Base-by-base conservation (phyloP, 257 asterid species). In the Nicotiana knightiana region DNA sequence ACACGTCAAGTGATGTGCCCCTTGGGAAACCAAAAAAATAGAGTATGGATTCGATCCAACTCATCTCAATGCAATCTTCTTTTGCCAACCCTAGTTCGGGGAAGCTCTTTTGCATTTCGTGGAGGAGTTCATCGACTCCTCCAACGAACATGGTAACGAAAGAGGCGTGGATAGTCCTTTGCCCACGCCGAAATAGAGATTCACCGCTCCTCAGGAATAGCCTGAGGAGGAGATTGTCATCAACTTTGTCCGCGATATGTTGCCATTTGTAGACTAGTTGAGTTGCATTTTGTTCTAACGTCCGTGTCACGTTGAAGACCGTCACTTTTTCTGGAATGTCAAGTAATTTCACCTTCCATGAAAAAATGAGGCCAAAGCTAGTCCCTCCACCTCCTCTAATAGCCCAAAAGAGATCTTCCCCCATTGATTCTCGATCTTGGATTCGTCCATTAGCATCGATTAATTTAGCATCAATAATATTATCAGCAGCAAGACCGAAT, bases 361-460 rank as follows among this genome's bases (percentile, higher is more conserved):
- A 70, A 1, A 11, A 11, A 21, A 70, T 43, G 3, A 70, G 37
- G 11, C 58, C 77, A 70, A 70, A 70, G 0, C 59, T 70, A 43
- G 77, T 70, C 77, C 77, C 77, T 70, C 77, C 77, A 70, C 77
- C 77, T 43, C 58, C 58, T 39, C 35, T 43, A 70, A 70, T 70
- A 21, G 37, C 78, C 78, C 59, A 70, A 26, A 80, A 80, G 1
- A 28, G 51, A 17, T 80, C 65, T 9, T 64, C 63, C 2, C 77
- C 83, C 83, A 80, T 64, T 11, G 64, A 16, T 48, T 80, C 0
- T 33, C 33, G 1, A 16, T 80, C 64, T 0, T 4, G 21, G 0
- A 80, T 64, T 1, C 8, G 10, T 35, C 77, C 83, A 4, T 80
- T 16, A 1, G 64, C 83, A 64, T 64, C 83, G 0, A 80, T 67